These are phyloP conservation scores for Entonaema liquescens DNA, from an alignment of 495 filamentous ascomycete species.

Conservation along the genomic window DNA sequence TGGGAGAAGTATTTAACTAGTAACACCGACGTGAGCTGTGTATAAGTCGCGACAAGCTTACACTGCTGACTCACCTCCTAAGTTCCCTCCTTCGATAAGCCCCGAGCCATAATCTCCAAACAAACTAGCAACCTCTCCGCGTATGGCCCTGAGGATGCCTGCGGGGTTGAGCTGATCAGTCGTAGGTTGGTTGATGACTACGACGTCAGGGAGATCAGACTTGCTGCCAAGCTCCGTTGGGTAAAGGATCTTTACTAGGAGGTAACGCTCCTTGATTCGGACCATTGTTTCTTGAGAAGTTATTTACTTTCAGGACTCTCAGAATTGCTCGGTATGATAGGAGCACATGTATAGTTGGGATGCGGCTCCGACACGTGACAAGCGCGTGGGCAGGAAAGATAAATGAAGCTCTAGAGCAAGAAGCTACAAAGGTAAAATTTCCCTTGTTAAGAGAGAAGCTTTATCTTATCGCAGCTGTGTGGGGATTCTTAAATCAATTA, in stretches of 20 bases:
- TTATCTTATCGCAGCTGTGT: constrained; percentile 37
- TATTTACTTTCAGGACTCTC: background rate
- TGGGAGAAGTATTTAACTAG: constrained; percentile 91
- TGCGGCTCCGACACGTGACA: background rate
- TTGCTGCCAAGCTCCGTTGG: constrained; percentile 62
- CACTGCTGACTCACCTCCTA: constrained; percentile 17
- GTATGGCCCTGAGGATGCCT: constrained; percentile 71
- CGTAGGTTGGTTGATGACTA: constrained; percentile 81
- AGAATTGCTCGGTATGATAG: background rate
- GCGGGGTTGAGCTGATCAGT: constrained; percentile 69
- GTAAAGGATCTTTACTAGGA: constrained; percentile 91
- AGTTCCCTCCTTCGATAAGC: constrained; percentile 63
- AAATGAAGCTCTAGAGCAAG: background rate
- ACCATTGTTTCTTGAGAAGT: constrained; percentile 72
- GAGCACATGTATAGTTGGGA: background rate
- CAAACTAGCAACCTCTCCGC: constrained; percentile 70
- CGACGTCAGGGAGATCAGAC: constrained; percentile 58
- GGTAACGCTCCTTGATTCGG: constrained; percentile 92
- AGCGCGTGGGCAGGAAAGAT: background rate
- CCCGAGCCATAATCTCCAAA: constrained; percentile 95
- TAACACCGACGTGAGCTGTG: constrained; percentile 26
- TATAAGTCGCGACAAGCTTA: constrained; percentile 18
- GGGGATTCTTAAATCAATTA: no score
- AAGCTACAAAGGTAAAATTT: constrained; percentile 14
- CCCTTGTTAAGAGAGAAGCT: constrained; percentile 18